Evolutionary conservation across 441 rosid genomes (phyloP), one percentile per base, ranked within the genome.

Genomic region (Pelargonium citronellum): DNA sequence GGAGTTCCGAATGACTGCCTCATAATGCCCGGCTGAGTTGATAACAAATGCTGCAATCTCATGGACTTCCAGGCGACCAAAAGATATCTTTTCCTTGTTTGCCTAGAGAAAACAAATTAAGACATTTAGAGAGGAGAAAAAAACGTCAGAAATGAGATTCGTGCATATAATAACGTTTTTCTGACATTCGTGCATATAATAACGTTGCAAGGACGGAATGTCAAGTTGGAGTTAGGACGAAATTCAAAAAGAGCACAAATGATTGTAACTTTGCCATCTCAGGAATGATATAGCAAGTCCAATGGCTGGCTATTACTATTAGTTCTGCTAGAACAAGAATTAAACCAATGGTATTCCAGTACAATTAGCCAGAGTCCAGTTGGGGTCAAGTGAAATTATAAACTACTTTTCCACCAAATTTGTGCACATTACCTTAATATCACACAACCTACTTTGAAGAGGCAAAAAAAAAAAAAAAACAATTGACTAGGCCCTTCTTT

Each of bases 31-130:
- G 16, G 85, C 74, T 44, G 84, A 73, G 71, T 91, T 92, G 60
- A 86, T 87, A 73, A 95, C 95, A 83, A 95, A 95, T 53, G 96
- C 99, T 71, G 97, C 99, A 39, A 91, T 84, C 79, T 92, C 98
- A 70, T 88, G 97, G 67, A 91, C 93, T 83, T 89, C 93, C 75
- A 95, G 79, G 67, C 89, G 92, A 65, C 86, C 78, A 64, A 92
- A 91, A 17, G 96, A 92, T 81, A 95, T 92, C 86, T 81, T 91
- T 73, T 92, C 99, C 82, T 89, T 92, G 86, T 83, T 95, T 73
- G 90, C 92, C 99, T 95, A 86, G 46, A 75, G 73, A 17, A 73
- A 58, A 58, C 3, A 24, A 10, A 44, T 44, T 24, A 61, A 10
- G 64, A 1, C 37, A 61, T 44, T 10, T 11, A 58, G 19, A 1